phyloP scores from a whole-genome alignment of 75 land plant genomes.

The Pseudotsuga menziesii region DNA sequence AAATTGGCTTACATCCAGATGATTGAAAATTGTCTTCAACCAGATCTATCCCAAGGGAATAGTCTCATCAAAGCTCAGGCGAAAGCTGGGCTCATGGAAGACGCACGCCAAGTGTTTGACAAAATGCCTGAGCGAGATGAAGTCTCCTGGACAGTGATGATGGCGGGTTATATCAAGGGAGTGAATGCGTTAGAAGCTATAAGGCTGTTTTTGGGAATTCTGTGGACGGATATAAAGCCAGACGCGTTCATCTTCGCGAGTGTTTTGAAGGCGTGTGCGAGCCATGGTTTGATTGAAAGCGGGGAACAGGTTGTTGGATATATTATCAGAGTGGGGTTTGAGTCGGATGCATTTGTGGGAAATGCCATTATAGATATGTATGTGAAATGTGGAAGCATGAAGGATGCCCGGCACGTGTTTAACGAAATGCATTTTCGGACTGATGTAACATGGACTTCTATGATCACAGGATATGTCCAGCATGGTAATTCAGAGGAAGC shows the following conservation, averaged over 20 bases:
- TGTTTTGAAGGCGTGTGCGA: constrained; percentile 1
- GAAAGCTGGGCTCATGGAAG: not conserved
- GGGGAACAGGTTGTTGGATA: not conserved
- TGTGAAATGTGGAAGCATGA: constrained; percentile 26
- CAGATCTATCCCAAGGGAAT: not conserved
- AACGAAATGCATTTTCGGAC: not conserved
- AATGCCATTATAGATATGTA: constrained; percentile 10
- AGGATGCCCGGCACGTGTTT: constrained; percentile 18
- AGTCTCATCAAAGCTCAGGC: not conserved
- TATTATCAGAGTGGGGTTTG: not conserved
- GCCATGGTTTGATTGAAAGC: not conserved
- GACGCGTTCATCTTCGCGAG: not conserved
- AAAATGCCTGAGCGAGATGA: constrained; percentile 42
- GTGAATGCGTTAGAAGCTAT: constrained; percentile 27
- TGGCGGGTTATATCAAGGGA: constrained; percentile 25
- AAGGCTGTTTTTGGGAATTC: constrained; percentile 24
- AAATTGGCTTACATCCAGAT: not conserved
- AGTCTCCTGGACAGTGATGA: constrained; percentile 49
- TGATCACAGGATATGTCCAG: constrained; percentile 17
- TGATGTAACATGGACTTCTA: constrained; percentile 15
- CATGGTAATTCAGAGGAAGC: not conserved
- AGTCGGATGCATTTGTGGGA: not conserved
- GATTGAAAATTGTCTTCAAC: not conserved
- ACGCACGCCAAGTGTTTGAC: constrained; percentile 34
- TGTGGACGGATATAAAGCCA: constrained; percentile 2